phyloP scores from a whole-genome alignment of 352 stramenopile genomes.

The Lagenidium sp. region DNA sequence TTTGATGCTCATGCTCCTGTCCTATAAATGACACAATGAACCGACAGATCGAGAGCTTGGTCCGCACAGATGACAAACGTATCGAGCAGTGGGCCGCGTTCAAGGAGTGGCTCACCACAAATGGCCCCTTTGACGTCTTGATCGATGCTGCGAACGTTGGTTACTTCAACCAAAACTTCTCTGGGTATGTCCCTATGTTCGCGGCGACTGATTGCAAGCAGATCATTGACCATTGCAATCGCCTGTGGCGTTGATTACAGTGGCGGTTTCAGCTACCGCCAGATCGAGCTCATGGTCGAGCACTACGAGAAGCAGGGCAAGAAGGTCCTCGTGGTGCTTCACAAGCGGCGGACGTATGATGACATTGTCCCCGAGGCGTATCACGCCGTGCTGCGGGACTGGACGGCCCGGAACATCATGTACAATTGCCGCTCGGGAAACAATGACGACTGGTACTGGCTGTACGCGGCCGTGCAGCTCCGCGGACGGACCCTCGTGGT shows the following conservation, averaged over 20 bases:
- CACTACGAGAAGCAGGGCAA: constrained; percentile 86
- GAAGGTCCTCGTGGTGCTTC: constrained; percentile 92
- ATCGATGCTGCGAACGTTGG: constrained; percentile 98
- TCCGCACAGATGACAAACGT: constrained; percentile 61
- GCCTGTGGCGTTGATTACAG: constrained; percentile 22
- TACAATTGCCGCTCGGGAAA: constrained; percentile 92
- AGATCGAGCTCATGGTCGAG: constrained; percentile 92
- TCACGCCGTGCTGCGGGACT: constrained; percentile 60
- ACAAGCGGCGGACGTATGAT: constrained; percentile 91
- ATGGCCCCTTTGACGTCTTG: constrained; percentile 87
- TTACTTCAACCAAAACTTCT: constrained; percentile 97
- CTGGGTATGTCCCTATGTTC: constrained; percentile 39
- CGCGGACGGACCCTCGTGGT: constrained; percentile 81
- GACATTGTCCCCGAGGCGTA: constrained; percentile 78
- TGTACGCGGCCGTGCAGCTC: constrained; percentile 92
- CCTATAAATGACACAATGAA: no score
- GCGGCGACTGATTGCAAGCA: no score
- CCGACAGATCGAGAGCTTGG: constrained; percentile 67
- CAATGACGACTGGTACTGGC: constrained; percentile 99
- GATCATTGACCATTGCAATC: no score
- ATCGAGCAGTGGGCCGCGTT: constrained; percentile 74
- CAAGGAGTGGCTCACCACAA: constrained; percentile 62
- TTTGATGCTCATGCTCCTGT: not conserved
- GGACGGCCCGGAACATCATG: constrained; percentile 67
- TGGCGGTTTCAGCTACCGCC: constrained; percentile 91